Evolutionary conservation across 1,139 yeast species (phyloP).

Genomic region (Sugiyamaella japonica): DNA sequence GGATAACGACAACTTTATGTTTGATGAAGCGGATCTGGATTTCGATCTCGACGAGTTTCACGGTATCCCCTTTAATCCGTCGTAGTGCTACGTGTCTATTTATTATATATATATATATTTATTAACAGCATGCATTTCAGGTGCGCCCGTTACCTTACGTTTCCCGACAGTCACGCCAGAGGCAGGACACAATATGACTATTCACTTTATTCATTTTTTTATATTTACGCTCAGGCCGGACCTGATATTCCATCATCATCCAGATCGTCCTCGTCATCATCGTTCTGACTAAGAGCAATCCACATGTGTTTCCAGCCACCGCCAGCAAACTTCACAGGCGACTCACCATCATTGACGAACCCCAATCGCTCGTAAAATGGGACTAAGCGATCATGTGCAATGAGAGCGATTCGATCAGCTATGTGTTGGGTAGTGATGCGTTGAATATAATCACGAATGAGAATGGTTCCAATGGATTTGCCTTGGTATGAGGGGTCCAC

Average conservation of each 20-base stretch:
- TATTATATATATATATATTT: slow-evolving; percentile 4
- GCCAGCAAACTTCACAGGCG: slow-evolving; percentile 61
- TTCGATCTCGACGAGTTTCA: slow-evolving; percentile 31
- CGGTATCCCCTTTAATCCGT: slow-evolving; percentile 37
- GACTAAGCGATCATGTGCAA: slow-evolving; percentile 67
- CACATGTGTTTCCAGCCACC: slow-evolving; percentile 67
- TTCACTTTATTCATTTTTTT: neutral
- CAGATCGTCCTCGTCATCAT: slow-evolving; percentile 34
- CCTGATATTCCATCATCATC: slow-evolving; percentile 12
- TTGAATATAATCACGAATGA: slow-evolving; percentile 87
- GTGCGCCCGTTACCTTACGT: neutral
- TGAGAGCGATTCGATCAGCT: slow-evolving; percentile 72
- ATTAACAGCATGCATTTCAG: neutral
- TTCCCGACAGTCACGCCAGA: neutral
- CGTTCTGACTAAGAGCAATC: slow-evolving; percentile 50
- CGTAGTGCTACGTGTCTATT: slow-evolving; percentile 21
- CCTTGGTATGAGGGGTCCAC: slow-evolving; percentile 80
- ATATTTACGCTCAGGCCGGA: slow-evolving; percentile 1
- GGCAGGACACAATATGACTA: neutral
- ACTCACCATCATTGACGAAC: slow-evolving; percentile 62
- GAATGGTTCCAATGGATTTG: slow-evolving; percentile 74
- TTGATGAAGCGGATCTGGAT: slow-evolving; percentile 26
- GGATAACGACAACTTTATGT: slow-evolving; percentile 29
- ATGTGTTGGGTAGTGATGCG: slow-evolving; percentile 84
- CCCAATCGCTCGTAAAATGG: slow-evolving; percentile 83